Conservation (phyloP, 176 grass and related monocot species). For the Lolium rigidum region DNA sequence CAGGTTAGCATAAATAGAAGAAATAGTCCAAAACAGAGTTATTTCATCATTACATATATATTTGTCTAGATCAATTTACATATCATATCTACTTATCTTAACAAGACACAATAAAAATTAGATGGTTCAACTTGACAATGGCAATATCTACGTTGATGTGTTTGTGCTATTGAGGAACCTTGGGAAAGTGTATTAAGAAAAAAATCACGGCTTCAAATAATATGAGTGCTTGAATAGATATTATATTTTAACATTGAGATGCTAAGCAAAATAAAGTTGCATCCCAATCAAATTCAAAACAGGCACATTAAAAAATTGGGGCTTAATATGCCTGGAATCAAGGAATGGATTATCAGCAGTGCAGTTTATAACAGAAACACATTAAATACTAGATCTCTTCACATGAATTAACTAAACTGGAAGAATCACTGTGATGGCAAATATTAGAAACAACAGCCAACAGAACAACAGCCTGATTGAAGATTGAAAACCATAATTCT, state of each 20-base stretch:
- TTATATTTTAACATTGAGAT: conserved; percentile 17
- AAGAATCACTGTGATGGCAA: background rate
- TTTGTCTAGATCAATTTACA: background rate
- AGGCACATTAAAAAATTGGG: background rate
- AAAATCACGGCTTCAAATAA: conserved; percentile 3
- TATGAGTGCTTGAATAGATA: background rate
- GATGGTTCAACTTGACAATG: conserved; percentile 6
- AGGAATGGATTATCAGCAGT: background rate
- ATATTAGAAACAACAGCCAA: conserved; percentile 1
- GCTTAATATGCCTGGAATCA: conserved; percentile 10
- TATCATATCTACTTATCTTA: conserved; percentile 8
- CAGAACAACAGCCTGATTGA: conserved; percentile 11
- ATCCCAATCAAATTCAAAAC: background rate
- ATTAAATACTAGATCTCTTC: background rate
- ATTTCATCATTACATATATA: conserved; percentile 19
- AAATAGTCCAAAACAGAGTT: conserved; percentile 1
- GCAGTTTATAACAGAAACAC: background rate
- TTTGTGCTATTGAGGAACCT: background rate
- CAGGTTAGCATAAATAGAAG: conserved; percentile 24
- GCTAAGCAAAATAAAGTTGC: conserved; percentile 13
- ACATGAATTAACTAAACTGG: background rate
- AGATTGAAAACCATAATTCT: background rate
- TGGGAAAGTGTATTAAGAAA: conserved; percentile 17
- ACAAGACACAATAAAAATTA: background rate
- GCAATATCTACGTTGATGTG: background rate